Base-by-base conservation (phyloP, 1,284 basidiomycete genomes). In the Sutorius eximius region DNA sequence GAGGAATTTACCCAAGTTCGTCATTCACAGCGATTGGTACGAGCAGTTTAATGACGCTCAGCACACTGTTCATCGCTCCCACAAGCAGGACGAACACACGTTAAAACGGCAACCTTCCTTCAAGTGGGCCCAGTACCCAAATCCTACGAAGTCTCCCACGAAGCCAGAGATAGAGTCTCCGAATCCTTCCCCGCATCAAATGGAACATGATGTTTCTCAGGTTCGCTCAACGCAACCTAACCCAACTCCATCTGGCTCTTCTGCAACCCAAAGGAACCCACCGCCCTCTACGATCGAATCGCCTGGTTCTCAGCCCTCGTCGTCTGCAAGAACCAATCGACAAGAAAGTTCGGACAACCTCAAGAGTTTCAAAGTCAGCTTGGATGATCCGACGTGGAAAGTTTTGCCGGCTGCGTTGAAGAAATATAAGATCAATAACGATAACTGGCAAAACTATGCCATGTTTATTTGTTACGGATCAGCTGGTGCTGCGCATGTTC, bases 401-500 rank as follows among this genome's bases (percentile, higher is more conserved):
- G 96, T 99, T 16, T 77, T 99, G 16, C 96, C 97, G 0, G 95
- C 96, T 0, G 97, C 97, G 16, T 78, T 99, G 60, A 98, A 98
- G 76, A 98, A 98, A 74, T 99, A 99, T 75, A 94, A 94, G 70
- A 98, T 99, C 74, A 89, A 95, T 69, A 95, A 95, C 68, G 97
- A 99, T 64, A 95, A 95, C 71, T 99, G 96, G 95, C 89, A 93
- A 77, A 90, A 93, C 67, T 99, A 99, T 76, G 97, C 96, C 24
- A 89, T 99, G 83, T 99, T 99, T 74, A 98, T 99, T 61, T 98
- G 95, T 67, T 98, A 95, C 71, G 95, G 93, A 15, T 87, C 89
- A 57, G 82, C 93, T 48, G 91, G 93, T 93, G 67, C 64, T 81
- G 73, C 24, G 20, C 18, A 16, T 27, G 30, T 10, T 22, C 27